These are phyloP conservation scores for Saposhnikovia divaricata DNA, from an alignment of 129 eudicot genomes.

Conservation along the genomic window DNA sequence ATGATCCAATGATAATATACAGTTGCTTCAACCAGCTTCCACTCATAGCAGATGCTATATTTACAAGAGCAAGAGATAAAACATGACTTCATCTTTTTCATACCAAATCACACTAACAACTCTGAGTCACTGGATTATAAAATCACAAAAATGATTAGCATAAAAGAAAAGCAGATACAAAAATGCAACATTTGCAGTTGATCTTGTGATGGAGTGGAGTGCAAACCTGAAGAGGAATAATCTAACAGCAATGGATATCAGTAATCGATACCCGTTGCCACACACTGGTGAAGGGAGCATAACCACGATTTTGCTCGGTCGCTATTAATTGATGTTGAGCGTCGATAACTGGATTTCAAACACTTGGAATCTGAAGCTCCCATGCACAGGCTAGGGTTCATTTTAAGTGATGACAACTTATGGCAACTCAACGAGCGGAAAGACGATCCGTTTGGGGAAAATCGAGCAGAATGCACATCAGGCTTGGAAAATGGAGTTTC, in stretches of 20 bases:
- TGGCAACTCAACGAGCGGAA: conserved; percentile 77
- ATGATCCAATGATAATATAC: background rate
- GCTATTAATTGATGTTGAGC: conserved; percentile 43
- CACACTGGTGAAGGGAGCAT: conserved; percentile 65
- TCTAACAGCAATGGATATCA: conserved; percentile 1
- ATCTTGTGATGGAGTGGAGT: background rate
- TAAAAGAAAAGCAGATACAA: background rate
- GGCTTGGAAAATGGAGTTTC: conserved; percentile 72
- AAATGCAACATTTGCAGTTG: conserved; percentile 1
- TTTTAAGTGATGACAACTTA: conserved; percentile 49
- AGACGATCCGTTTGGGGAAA: conserved; percentile 34
- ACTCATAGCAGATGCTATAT: background rate
- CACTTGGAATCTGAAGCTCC: conserved; percentile 50
- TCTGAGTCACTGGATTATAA: background rate
- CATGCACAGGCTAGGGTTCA: conserved; percentile 61
- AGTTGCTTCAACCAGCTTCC: background rate
- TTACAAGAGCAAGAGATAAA: conserved; percentile 2
- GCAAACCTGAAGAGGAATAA: background rate
- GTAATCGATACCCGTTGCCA: conserved; percentile 33
- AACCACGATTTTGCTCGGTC: conserved; percentile 75
- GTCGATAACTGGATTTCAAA: conserved; percentile 41
- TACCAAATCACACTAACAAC: background rate
- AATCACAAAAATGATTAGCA: background rate
- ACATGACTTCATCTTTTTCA: background rate
- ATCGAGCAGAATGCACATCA: conserved; percentile 24